Evolutionary conservation across 805 yeast genomes (phyloP), one percentile per base, ranked within the genome.

Genomic region (Lipomyces starkeyi): DNA sequence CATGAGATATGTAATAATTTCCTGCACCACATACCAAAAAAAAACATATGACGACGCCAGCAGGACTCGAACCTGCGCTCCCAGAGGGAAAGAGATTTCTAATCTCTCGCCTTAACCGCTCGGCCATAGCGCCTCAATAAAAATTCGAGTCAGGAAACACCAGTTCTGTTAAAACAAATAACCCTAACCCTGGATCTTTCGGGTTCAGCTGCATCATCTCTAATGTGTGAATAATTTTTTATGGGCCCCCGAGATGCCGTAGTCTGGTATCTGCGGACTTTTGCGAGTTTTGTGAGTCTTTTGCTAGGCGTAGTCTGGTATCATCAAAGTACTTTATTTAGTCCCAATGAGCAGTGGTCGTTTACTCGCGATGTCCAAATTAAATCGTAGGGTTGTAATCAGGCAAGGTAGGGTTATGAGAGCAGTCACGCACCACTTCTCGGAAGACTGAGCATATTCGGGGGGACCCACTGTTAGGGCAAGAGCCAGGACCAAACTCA

Each of bases 11-110:
- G 22, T 32, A 49, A 59, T 52, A 56, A 32, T 13, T 27, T 47
- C 32, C 8, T 7, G n/a, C n/a, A n/a, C n/a, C n/a, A n/a, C 17
- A 22, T 49, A 20, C 2, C 17, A 67, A 53, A 63, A 64, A 62
- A 62, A 60, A 58, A 62, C 57, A 69, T 57, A 73, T 66, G 65
- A 59, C 79, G 79, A 76, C 79, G 77, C 78, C 79, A 73, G 79
- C 76, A 76, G 79, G 79, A 76, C 78, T 76, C 78, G 79, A 76
- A 76, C 79, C 79, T 77, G 79, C 79, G 79, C 79, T 78, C 79
- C 79, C 75, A 74, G 68, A 77, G 74, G 79, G 79, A 78, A 77
- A 77, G 77, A 77, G 79, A 77, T 77, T 77, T 77, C 79, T 76
- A 77, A 77, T 77, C 79, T 77, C 76, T 77, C 79, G 79, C 79